Evolutionary conservation across 306 rosid genomes (phyloP).

Genomic region (Bauhinia variegata): DNA sequence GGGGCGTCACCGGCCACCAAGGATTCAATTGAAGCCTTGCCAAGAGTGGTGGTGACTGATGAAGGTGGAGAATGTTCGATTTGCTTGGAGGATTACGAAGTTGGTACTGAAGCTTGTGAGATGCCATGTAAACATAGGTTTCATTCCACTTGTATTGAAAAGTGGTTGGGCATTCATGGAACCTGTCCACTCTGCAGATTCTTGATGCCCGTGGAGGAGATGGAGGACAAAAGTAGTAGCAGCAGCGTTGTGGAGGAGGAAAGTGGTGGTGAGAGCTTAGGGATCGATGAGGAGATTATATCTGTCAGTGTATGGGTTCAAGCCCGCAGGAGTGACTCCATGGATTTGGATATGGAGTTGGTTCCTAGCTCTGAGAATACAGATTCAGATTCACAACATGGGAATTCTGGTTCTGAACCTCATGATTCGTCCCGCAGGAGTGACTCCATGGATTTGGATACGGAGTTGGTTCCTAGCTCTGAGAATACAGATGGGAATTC

Average conservation of each 20-base stretch:
- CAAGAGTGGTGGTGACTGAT: slow-evolving; percentile 28
- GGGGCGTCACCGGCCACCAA: slow-evolving; percentile 37
- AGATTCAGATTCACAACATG: no score
- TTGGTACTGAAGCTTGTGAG: slow-evolving; percentile 38
- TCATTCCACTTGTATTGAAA: slow-evolving; percentile 39
- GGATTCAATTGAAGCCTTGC: slow-evolving; percentile 40
- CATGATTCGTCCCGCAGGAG: no score
- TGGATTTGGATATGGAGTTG: slow-evolving; percentile 21
- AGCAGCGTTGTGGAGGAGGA: neutral
- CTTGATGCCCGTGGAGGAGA: slow-evolving; percentile 32
- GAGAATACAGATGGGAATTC: neutral
- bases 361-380: neutral
- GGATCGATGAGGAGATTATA: slow-evolving; percentile 7
- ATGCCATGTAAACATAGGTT: slow-evolving; percentile 49
- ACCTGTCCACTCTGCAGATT: slow-evolving; percentile 49
- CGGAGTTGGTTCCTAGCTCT: no score
- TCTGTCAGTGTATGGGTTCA: slow-evolving; percentile 31
- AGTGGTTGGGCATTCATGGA: slow-evolving; percentile 39
- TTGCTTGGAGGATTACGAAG: slow-evolving; percentile 37
- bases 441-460: neutral
- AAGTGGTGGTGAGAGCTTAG: neutral
- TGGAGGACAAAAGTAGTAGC: neutral
- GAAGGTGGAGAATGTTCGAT: slow-evolving; percentile 41
- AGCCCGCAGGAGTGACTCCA: neutral
- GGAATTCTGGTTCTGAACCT: neutral